Base-by-base conservation (phyloP, 1,284 basidiomycete species). In the Termitomyces sp. region DNA sequence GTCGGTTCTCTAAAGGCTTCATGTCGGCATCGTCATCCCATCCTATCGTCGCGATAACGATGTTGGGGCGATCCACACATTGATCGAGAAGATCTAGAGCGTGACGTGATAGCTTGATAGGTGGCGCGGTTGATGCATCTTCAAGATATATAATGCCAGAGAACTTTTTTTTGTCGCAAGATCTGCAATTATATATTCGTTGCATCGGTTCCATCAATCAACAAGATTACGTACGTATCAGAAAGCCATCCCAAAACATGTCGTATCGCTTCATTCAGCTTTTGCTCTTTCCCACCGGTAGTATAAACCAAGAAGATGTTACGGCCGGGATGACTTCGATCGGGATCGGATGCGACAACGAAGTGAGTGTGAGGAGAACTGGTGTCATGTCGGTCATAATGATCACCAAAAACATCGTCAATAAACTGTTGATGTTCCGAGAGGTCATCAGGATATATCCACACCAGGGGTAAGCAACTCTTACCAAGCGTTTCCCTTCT, bases 71-170 rank as follows among this genome's bases (percentile, higher is more conserved):
- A 5, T 59, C 53, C 5, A 66, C 63, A 40, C 63, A 64, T 34
- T 61, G 60, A 21, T 57, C 53, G 19, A 68, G 61, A 13, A 65
- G 49, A 9, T 60, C 58, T 15, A 65, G 44, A 47, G 63, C 62
- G n/a, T 39, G 50, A 26, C 58, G 54, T 12, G 58, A 53, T 4
- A 62, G 54, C 31, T 58, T 56, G 10, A 30, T 26, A 12, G 51
- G 46, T 17, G 45, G 31, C 5, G 17, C 7, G 21, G 24, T 47
- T 7, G 53, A 50, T 13, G 41, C 36, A 33, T 55, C 53, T 45
- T 55, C 53, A 8, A 55, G 53, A 24, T 55, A 55, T 24, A 55
- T 41, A 19, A 55, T 41, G 36, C 53, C 53, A 50, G 53, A 55
- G 15, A 55, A 46, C 48, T 50, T 55, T 26, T 36, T 43, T 43